phyloP scores from a whole-genome alignment of 164 flowering plant genomes.

The Macadamia tetraphylla region DNA sequence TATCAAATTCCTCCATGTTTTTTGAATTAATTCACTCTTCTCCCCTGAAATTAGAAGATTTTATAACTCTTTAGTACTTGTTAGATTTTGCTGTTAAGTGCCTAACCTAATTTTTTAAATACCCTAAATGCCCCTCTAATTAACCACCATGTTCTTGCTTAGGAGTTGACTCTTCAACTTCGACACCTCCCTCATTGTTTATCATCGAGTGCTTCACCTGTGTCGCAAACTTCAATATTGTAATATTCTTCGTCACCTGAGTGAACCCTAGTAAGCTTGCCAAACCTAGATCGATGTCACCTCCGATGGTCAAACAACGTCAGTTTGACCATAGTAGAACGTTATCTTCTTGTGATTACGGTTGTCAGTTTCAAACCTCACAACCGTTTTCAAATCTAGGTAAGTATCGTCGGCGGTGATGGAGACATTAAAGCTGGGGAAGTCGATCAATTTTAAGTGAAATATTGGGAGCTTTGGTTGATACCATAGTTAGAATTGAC shows the following conservation, averaged over 20 bases:
- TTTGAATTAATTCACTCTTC: no score
- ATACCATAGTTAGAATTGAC: no score
- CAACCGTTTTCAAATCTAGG: constrained; percentile 27
- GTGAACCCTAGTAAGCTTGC: constrained; percentile 25
- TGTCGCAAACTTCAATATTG: constrained; percentile 38
- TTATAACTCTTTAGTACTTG: no score
- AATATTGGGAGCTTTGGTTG: constrained; percentile 48
- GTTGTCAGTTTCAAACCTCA: constrained; percentile 40
- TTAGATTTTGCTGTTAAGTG: no score
- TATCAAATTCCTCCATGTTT: no score
- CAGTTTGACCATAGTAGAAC: constrained; percentile 25
- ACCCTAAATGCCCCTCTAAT: no score
- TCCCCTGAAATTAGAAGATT: no score
- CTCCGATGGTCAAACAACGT: constrained; percentile 21
- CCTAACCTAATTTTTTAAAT: no score
- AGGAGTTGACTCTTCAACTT: constrained; percentile 22
- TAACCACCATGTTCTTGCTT: constrained; percentile 27
- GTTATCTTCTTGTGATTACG: constrained; percentile 36
- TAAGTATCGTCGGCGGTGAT: constrained; percentile 38
- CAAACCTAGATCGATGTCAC: constrained; percentile 35
- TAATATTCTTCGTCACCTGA: constrained; percentile 31
- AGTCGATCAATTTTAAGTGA: constrained; percentile 37
- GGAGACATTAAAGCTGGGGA: constrained; percentile 32
- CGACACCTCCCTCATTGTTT: constrained; percentile 21
- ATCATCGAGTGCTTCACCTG: constrained; percentile 21